Evolutionary conservation across 495 filamentous ascomycete genomes (phyloP).

Genomic region (Talaromyces wortmannii): DNA sequence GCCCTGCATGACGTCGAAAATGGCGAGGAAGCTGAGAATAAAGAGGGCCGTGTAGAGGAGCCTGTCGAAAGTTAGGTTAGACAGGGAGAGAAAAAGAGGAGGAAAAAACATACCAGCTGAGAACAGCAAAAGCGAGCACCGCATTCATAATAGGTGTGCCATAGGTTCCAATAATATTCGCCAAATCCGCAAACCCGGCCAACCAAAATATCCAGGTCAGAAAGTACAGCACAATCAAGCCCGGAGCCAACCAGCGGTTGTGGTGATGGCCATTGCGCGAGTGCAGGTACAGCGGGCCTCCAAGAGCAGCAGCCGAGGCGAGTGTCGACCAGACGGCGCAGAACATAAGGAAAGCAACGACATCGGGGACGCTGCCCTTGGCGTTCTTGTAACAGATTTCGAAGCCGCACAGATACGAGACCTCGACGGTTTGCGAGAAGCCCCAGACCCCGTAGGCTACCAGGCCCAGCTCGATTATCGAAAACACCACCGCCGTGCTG

Average conservation of each 20-base stretch:
- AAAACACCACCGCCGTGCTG: conserved; percentile 14
- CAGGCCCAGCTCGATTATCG: conserved; percentile 21
- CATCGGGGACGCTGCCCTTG: conserved; percentile 11
- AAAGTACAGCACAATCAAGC: conserved; percentile 15
- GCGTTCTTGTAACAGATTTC: conserved; percentile 5
- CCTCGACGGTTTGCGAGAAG: neutral
- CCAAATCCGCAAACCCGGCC: conserved; percentile 24
- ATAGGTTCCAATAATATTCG: conserved; percentile 4
- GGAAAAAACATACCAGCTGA: conserved; percentile 18
- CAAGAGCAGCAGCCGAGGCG: conserved; percentile 7
- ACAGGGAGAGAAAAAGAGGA: neutral
- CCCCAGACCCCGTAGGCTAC: conserved; percentile 9
- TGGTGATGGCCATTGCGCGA: conserved; percentile 11
- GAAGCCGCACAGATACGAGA: conserved; percentile 3
- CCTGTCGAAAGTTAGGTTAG: conserved; percentile 7
- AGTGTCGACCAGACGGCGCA: conserved; percentile 18
- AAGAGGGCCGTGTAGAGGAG: conserved; percentile 20
- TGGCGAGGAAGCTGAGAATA: conserved; percentile 19
- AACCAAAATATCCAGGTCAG: conserved; percentile 27
- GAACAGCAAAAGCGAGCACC: conserved; percentile 22
- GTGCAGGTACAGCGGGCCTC: conserved; percentile 15
- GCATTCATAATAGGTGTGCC: conserved; percentile 13
- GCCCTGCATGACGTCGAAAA: conserved; percentile 18
- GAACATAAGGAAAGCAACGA: conserved; percentile 19
- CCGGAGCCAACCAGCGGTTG: conserved; percentile 15